Evolutionary conservation across 176 grass and related monocot species (phyloP), one percentile per base, ranked within the genome.

Genomic region (Zoysia japonica): DNA sequence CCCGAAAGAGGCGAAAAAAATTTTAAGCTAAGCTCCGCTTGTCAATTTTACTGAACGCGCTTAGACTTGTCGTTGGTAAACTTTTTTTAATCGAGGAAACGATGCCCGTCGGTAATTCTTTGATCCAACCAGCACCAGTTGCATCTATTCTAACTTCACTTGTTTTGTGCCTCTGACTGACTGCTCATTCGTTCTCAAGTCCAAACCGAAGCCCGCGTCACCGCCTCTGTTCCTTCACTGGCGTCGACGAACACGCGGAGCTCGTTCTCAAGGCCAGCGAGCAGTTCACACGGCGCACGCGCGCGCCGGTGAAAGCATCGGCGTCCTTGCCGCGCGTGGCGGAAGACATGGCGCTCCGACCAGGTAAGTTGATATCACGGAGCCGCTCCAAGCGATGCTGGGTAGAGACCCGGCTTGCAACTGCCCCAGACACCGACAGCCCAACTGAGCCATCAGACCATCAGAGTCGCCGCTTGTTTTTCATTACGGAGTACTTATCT

Each of bases 361-460:
- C 16, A 3, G 37, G 60, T 17, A 47, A 35, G 47, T 10, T 20
- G 7, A 53, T 28, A 28, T 28, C 28, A 28, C 28, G 28, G 51
- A 84, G 61, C 44, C 61, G 74, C 68, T 28, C 85, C 40, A 36
- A 56, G 51, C 15, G 11, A 9, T 1, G 54, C 42, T 80, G 41
- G 78, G 15, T 43, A 82, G 56, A 48, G 79, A 77, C 72, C 54
- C 70, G 28, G 28, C 28, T 28, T 7, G 17, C 77, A 89, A 77
- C 77, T 28, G 39, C 72, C 59, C 2, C 0, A n/a, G 51, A 52
- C 42, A 61, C n/a, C 2, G 83, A 85, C 87, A 75, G 71, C 72
- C 68, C 67, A 82, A 85, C 83, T 39, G 72, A 89, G 52, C 36
- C 6, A 55, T 2, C 0, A 20, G 15, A 28, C 28, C 28, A 28